phyloP scores from a whole-genome alignment of 2,329 filamentous ascomycete species.

The Fusarium aywerte region DNA sequence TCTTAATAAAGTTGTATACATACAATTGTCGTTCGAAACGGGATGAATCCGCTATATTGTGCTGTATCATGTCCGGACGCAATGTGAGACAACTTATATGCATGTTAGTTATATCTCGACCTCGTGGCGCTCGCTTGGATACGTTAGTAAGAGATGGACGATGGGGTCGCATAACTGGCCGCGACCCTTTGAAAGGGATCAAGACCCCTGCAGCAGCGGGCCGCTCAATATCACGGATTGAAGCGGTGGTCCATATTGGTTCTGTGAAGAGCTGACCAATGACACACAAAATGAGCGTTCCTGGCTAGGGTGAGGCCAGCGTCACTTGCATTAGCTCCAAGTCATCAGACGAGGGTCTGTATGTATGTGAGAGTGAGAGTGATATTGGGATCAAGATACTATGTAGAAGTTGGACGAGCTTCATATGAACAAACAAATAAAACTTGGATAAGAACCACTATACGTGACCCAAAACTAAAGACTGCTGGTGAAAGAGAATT shows the following conservation, averaged over 20 bases:
- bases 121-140: constrained; percentile 22
- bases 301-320: constrained; percentile 43
- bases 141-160: constrained; percentile 17
- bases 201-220: constrained; percentile 45
- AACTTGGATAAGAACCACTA: background rate
- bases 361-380: constrained; percentile 11
- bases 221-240: constrained; percentile 41
- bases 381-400: constrained; percentile 11
- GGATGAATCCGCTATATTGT: background rate
- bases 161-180: constrained; percentile 42
- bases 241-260: constrained; percentile 30
- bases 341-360: constrained; percentile 35
- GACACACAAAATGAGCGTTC: constrained; percentile 21
- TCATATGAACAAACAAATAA: background rate
- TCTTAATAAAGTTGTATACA: background rate
- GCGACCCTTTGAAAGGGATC: constrained; percentile 29
- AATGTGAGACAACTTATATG: constrained; percentile 12
- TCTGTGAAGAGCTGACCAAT: constrained; percentile 41
- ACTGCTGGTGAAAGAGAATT: background rate
- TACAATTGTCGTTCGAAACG: background rate
- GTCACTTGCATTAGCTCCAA: constrained; percentile 46
- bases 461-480: background rate
- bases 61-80: background rate
- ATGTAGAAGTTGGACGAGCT: background rate
- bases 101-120: constrained; percentile 19